A percentile compares a stretch with the other conserved stretches of the same genome.
Conservation (phyloP, 192 early-diverging fungal genomes). For the Umbelopsis sp. region DNA sequence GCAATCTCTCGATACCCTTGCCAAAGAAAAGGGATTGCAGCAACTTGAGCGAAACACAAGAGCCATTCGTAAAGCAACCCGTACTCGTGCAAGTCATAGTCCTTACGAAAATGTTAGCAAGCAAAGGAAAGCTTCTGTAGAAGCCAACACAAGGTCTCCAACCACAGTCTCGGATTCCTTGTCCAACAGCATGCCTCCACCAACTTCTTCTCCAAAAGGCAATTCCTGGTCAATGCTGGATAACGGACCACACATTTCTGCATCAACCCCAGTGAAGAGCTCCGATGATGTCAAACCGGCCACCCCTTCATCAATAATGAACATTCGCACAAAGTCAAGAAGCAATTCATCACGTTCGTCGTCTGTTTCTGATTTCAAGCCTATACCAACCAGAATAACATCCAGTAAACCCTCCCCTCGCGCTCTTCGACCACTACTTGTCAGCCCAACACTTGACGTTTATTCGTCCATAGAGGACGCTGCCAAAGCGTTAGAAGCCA, state of each 20-base stretch:
- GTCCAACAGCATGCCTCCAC: neutral
- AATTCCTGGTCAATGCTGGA: conserved; percentile 10
- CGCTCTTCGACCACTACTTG: conserved; percentile 39
- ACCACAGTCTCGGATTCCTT: neutral
- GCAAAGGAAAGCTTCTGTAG: neutral
- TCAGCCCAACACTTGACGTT: conserved; percentile 46
- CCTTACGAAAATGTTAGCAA: neutral
- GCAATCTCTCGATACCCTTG: neutral
- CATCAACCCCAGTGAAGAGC: neutral
- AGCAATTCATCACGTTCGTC: neutral
- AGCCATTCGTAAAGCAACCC: neutral
- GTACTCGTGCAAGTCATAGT: neutral
- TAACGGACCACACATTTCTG: neutral
- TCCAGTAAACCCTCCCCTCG: conserved; percentile 24
- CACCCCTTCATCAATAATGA: conserved; percentile 1
- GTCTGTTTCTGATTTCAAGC: neutral
- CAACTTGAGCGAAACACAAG: neutral
- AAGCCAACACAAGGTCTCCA: neutral
- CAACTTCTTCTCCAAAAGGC: neutral
- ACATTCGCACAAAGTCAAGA: conserved; percentile 4
- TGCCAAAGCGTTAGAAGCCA: conserved; percentile 49
- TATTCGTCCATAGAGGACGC: conserved; percentile 29
- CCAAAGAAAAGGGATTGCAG: neutral
- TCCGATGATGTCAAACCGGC: neutral
- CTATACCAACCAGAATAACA: neutral